phyloP scores from a whole-genome alignment of 192 early-diverging fungal species.

The Coemansia furcata region DNA sequence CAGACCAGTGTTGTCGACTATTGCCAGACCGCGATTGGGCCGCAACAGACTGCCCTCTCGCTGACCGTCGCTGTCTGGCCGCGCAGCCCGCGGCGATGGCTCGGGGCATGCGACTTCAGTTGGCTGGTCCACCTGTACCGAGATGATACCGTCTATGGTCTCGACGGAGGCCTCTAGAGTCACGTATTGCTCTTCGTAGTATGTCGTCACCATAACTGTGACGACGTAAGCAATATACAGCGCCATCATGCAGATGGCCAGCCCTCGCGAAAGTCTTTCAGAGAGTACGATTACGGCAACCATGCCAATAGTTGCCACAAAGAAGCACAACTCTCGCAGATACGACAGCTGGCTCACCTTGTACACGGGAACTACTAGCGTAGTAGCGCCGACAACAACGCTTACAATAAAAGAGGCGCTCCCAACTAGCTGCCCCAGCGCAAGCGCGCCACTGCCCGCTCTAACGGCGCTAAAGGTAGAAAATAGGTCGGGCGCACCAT shows the following conservation, averaged over 20 bases:
- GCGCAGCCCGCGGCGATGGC: not conserved
- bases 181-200: conserved; percentile 31
- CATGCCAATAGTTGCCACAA: conserved; percentile 47
- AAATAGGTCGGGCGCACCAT: conserved; percentile 91
- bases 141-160: too few relatives aligned
- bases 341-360: conserved; percentile 67
- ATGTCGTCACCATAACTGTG: conserved; percentile 47
- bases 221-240: conserved; percentile 47
- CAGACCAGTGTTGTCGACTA: not conserved
- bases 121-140: not conserved
- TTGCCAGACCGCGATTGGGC: not conserved
- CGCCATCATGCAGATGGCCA: conserved; percentile 44
- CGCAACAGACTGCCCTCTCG: not conserved
- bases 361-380: conserved; percentile 71
- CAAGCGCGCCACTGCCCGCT: conserved; percentile 70
- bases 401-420: conserved; percentile 80
- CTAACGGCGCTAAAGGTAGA: conserved; percentile 80
- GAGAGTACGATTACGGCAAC: conserved; percentile 31
- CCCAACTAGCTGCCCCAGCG: conserved; percentile 91
- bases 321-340: conserved; percentile 79
- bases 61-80: not conserved
- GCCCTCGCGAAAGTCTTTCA: conserved; percentile 24
- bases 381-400: conserved; percentile 81
- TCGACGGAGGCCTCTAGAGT: conserved; percentile 7
- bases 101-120: not conserved